phyloP scores from a whole-genome alignment of 495 filamentous ascomycete genomes.

The Friedmanniomyces simplex region DNA sequence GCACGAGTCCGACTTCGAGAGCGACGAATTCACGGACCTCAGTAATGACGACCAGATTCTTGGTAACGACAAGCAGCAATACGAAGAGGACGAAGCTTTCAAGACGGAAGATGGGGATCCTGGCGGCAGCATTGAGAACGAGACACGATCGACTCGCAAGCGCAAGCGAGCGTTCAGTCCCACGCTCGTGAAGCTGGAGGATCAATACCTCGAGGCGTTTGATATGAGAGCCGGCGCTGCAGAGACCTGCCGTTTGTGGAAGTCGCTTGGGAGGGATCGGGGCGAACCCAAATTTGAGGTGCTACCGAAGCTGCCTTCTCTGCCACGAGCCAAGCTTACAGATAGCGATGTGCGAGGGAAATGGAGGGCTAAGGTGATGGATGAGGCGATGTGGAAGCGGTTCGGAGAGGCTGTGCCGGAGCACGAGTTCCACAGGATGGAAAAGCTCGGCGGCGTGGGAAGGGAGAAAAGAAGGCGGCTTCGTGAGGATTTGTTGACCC shows the following conservation, averaged over 20 bases:
- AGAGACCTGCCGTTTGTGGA: background rate
- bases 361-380: background rate
- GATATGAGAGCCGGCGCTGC: background rate
- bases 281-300: background rate
- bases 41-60: background rate
- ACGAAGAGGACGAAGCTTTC: background rate
- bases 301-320: background rate
- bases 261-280: background rate
- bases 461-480: background rate
- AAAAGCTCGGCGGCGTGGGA: background rate
- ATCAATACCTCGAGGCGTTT: background rate
- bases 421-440: background rate
- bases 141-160: background rate
- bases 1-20: background rate
- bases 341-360: background rate
- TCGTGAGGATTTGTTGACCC: background rate
- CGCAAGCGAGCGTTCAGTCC: conserved; percentile 3
- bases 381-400: conserved; percentile 1
- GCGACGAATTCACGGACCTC: conserved; percentile 1
- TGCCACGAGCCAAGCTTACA: background rate
- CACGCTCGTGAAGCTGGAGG: background rate
- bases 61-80: background rate
- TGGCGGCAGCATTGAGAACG: background rate
- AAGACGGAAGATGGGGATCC: background rate
- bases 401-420: background rate